Evolutionary conservation across 1,284 basidiomycete genomes (phyloP), one percentile per base, ranked within the genome.

Genomic region (Xanthoconium separans): DNA sequence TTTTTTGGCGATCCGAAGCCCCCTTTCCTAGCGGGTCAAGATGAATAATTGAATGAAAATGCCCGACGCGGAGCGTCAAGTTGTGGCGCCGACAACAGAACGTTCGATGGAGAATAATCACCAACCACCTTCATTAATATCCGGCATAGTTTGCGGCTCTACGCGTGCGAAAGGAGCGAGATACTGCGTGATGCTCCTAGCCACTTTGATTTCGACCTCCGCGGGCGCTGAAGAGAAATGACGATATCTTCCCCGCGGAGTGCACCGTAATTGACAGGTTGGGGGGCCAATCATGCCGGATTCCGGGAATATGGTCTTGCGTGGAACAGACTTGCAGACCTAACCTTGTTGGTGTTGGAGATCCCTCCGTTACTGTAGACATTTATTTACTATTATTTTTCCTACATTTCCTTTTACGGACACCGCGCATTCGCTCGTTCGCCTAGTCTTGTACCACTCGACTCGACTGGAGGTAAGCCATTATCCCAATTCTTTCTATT

Each of bases 101-200:
- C 9, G 24, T 62, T 62, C 55, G 51, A 61, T 24, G 44, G 24
- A 27, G 56, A 59, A 61, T 37, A 59, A 61, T 37, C 18, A 27
- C 18, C 27, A 27, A 36, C n/a, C 31, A 40, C 45, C 40, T 13
- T 10, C n/a, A 58, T 30, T 16, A 24, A 20, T 44, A 8, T 20
- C 27, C 48, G 33, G 29, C 34, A 22, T 3, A 6, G 40, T 37
- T 33, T 20, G 18, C 37, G 34, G 13, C 15, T 11, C 18, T n/a
- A 11, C 7, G 24, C 24, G 39, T 49, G 53, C 27, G 50, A 55
- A 58, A 18, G 2, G n/a, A 44, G 7, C 22, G 27, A 34, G 34
- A 22, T 40, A 30, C 16, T 24, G 24, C 16, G 37, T 16, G 41
- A 50, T 54, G 58, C n/a, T 33, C 22, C 33, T 20, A 53, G 24